A percentile compares a stretch with the other conserved stretches of the same genome.
phyloP scores from a whole-genome alignment of 768 basidiomycete species.

The Amanita molliuscula region DNA sequence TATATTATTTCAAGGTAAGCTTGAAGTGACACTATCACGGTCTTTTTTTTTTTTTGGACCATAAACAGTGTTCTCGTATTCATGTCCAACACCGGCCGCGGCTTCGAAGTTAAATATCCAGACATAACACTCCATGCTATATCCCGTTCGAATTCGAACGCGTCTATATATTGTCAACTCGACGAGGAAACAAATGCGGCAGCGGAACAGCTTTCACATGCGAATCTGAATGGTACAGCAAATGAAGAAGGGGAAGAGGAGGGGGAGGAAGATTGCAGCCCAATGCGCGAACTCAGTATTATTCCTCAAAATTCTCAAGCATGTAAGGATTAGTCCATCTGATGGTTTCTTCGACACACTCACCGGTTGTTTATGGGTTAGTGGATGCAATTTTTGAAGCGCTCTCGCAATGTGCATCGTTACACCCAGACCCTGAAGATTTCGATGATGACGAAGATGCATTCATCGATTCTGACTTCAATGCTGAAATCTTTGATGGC shows the following conservation, averaged over 20 bases:
- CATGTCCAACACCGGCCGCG: constrained; percentile 57
- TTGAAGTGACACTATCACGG: background rate
- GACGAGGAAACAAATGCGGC: constrained; percentile 48
- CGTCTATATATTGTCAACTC: constrained; percentile 89
- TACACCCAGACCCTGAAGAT: constrained; percentile 62
- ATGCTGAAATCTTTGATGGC: constrained; percentile 47
- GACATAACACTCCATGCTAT: constrained; percentile 90
- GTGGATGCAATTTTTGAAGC: constrained; percentile 83
- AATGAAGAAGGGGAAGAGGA: constrained; percentile 3
- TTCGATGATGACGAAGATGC: constrained; percentile 45
- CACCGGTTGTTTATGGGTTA: constrained; percentile 16
- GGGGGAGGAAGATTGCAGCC: constrained; percentile 14
- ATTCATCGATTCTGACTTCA: constrained; percentile 39
- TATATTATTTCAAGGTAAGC: constrained; percentile 81
- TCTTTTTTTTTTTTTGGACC: background rate
- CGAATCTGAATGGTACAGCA: constrained; percentile 15
- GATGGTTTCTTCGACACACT: background rate
- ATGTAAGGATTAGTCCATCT: constrained; percentile 32
- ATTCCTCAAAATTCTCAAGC: constrained; percentile 47
- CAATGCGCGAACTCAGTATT: constrained; percentile 75
- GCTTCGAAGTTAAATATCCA: constrained; percentile 83
- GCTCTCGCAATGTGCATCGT: constrained; percentile 74
- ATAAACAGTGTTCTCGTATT: constrained; percentile 56
- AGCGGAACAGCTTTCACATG: background rate
- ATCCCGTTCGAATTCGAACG: constrained; percentile 54